Percentiles rank a stretch among this genome's conserved stretches.
Conservation (phyloP, 208 protist species). For the Wallacemonas collosoma region DNA sequence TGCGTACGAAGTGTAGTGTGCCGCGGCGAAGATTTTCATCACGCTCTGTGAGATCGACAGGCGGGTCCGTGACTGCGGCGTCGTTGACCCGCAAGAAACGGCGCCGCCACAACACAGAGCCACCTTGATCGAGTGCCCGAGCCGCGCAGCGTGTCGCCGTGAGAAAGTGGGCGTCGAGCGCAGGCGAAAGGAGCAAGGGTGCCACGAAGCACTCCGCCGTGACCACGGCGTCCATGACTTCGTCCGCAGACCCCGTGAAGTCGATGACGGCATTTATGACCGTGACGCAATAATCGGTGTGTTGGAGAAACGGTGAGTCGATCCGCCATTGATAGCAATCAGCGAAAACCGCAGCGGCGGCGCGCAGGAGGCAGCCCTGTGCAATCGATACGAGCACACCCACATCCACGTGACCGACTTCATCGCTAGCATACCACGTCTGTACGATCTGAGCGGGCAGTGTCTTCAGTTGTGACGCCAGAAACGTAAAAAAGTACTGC, state of each 20-base stretch:
- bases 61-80: neutral
- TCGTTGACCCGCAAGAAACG: constrained; percentile 30
- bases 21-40: neutral
- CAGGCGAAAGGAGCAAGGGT: constrained; percentile 28
- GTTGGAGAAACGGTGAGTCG: constrained; percentile 21
- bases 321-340: constrained; percentile 54
- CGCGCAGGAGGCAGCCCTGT: constrained; percentile 20
- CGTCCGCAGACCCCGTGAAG: constrained; percentile 27
- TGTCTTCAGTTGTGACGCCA: constrained; percentile 20
- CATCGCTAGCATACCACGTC: neutral
- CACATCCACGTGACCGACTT: neutral
- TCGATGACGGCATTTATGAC: constrained; percentile 48
- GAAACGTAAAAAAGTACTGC: constrained; percentile 80
- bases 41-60: constrained; percentile 2
- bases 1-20: constrained; percentile 48
- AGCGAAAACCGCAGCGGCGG: constrained; percentile 46
- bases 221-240: constrained; percentile 12
- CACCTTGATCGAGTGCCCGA: constrained; percentile 34
- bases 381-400: neutral
- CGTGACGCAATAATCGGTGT: constrained; percentile 13
- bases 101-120: constrained; percentile 50
- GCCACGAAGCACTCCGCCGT: constrained; percentile 20
- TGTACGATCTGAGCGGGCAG: neutral
- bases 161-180: constrained; percentile 29
- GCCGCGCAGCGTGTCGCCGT: constrained; percentile 26